A percentile compares a stretch with the other conserved stretches of the same genome.
Evolutionary conservation across 1,284 basidiomycete species (phyloP).

Genomic region (Tylopilus microsporus): DNA sequence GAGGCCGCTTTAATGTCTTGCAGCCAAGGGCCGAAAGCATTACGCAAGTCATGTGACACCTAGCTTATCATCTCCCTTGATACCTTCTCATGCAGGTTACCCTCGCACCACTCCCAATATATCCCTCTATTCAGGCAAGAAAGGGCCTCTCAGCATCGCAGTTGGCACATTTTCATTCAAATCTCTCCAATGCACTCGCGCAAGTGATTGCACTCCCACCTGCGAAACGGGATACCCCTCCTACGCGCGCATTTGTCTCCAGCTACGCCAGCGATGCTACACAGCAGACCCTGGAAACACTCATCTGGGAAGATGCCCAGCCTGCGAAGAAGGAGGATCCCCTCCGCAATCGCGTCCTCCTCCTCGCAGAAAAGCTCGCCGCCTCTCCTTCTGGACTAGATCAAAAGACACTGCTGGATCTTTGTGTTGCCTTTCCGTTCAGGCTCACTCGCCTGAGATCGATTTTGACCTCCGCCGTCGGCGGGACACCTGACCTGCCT

Average conservation of each 20-base stretch:
- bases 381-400: conserved; percentile 40
- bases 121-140: conserved; percentile 50
- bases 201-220: conserved; percentile 46
- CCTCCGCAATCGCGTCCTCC: conserved; percentile 50
- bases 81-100: conserved; percentile 14
- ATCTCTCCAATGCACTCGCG: conserved; percentile 44
- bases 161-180: conserved; percentile 43
- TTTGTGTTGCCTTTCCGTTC: conserved; percentile 52
- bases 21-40: too few species aligned
- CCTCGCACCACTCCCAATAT: conserved; percentile 38
- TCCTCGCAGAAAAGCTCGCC: conserved; percentile 52
- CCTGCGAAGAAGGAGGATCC: conserved; percentile 38
- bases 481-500: conserved; percentile 29
- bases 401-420: conserved; percentile 53
- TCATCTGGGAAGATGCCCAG: conserved; percentile 49
- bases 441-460: conserved; percentile 42
- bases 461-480: conserved; percentile 41
- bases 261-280: conserved; percentile 57
- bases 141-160: conserved; percentile 52
- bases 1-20: too few species aligned
- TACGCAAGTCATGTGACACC: too few species aligned
- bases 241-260: conserved; percentile 48
- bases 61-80: background rate
- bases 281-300: conserved; percentile 42
- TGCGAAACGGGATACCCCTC: conserved; percentile 41